Evolutionary conservation across 2,329 filamentous ascomycete species (phyloP), one percentile per base, ranked within the genome.

Genomic region (Emmonsiellopsis sp.): DNA sequence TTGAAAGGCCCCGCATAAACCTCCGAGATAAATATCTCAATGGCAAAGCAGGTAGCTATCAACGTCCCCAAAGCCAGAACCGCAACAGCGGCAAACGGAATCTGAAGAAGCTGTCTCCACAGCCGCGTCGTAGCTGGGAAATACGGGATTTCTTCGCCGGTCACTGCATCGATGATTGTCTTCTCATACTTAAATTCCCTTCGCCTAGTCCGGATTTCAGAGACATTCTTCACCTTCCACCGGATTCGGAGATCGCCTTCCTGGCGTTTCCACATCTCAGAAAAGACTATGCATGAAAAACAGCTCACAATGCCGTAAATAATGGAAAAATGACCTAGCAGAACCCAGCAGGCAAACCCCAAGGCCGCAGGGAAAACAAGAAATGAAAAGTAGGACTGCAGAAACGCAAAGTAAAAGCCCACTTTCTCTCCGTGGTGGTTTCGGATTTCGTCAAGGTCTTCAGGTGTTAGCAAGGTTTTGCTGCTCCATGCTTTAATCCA

Each of bases 181-280:
- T 83, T 83, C 53, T 95, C 89, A 71, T 87, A 87, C 59, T 81
- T 72, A 69, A 95, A 97, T 62, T 92, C 81, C 37, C 82, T 79
- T 46, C 90, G 80, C 59, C 85, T 86, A 43, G 82, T 82, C 63
- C 95, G 88, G 51, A 96, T 88, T 49, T 77, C 80, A 3, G 87
- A 91, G 1, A 95, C 90, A 6, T 87, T 87, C 49, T 87, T 84
- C 2, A 95, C 90, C 11, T 87, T 87, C 92, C 92, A 97, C 61
- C 88, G 82, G 13, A 95, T 82, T 7, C 86, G 85, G 6, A 97
- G 76, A 64, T 97, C 91, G 1, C 84, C 77, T 69, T 97, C 89
- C 68, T 94, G 88, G 62, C 92, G 86, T 73, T 94, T 95, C 92
- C 92, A 97, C 70, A 87, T 95, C 67, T 97, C 92, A 53, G 95